These are phyloP conservation scores for Talaromyces verruculosus DNA, from an alignment of 2,329 filamentous ascomycete species.

Conservation along the genomic window DNA sequence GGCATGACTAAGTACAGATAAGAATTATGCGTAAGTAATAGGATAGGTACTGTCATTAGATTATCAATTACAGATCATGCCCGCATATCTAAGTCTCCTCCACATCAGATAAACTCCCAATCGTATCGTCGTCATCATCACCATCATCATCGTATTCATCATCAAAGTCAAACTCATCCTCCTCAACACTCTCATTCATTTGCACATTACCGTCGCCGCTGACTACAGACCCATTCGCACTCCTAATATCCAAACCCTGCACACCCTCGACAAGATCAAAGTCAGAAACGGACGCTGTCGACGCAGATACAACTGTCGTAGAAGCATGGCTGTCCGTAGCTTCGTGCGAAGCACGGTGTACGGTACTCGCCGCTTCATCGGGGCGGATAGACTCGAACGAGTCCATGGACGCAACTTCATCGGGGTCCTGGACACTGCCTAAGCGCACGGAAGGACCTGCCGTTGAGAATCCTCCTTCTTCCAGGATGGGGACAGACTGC, in stretches of 20 bases:
- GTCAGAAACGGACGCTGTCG: neutral
- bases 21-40: neutral
- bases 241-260: conserved; percentile 5
- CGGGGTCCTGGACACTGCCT: conserved; percentile 21
- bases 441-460: conserved; percentile 38
- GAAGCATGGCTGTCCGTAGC: conserved; percentile 34
- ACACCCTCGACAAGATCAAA: conserved; percentile 15
- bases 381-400: conserved; percentile 31
- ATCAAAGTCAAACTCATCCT: conserved; percentile 15
- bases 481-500: conserved; percentile 34
- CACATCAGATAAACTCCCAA: conserved; percentile 2
- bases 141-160: conserved; percentile 14
- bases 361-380: conserved; percentile 34
- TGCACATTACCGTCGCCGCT: neutral
- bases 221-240: neutral
- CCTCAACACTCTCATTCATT: neutral
- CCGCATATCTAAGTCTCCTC: neutral
- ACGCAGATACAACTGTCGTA: conserved; percentile 24
- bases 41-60: neutral
- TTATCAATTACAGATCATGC: neutral
- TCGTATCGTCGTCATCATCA: conserved; percentile 21
- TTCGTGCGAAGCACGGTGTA: conserved; percentile 37
- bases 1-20: neutral
- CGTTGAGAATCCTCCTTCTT: conserved; percentile 38
- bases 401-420: conserved; percentile 27